Conservation (phyloP, 345 rosid species). For the Lagerstroemia speciosa region DNA sequence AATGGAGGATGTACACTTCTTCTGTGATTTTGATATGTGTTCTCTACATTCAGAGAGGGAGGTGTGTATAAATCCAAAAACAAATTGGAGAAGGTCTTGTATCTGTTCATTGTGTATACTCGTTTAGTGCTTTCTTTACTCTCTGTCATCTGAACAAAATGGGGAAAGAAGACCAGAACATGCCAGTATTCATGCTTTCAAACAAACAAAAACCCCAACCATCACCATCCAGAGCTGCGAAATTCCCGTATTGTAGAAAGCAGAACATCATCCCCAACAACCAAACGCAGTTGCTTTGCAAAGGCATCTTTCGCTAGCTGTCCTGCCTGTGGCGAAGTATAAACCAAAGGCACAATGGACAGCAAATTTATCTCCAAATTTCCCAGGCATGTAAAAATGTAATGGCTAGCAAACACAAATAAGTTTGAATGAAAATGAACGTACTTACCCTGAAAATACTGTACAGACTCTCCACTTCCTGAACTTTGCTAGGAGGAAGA, state of each 20-base stretch:
- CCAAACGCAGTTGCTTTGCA: constrained; percentile 18
- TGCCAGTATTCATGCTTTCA: neutral
- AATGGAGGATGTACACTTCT: neutral
- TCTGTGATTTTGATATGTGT: neutral
- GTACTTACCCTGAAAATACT: constrained; percentile 22
- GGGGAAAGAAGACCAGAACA: neutral
- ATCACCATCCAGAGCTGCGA: constrained; percentile 17
- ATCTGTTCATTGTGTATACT: too few species aligned
- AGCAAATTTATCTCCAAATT: neutral
- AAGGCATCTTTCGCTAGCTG: constrained; percentile 22
- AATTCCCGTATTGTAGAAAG: constrained; percentile 25
- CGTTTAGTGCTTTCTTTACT: neutral
- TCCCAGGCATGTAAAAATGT: neutral
- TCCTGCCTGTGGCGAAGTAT: constrained; percentile 25
- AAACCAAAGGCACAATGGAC: neutral
- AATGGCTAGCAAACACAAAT: neutral
- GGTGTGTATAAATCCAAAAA: neutral
- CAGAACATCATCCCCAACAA: constrained; percentile 31
- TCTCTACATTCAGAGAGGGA: neutral
- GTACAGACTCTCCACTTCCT: constrained; percentile 21
- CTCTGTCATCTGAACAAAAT: constrained; percentile 6
- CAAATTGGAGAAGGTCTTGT: too few species aligned
- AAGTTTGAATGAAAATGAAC: neutral
- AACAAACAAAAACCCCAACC: constrained; percentile 10
- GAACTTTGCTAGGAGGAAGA: constrained; percentile 29